A percentile compares a stretch with the other conserved stretches of the same genome.
phyloP scores from a whole-genome alignment of 1,284 basidiomycete species.

The Cryptococcus depauperatus region DNA sequence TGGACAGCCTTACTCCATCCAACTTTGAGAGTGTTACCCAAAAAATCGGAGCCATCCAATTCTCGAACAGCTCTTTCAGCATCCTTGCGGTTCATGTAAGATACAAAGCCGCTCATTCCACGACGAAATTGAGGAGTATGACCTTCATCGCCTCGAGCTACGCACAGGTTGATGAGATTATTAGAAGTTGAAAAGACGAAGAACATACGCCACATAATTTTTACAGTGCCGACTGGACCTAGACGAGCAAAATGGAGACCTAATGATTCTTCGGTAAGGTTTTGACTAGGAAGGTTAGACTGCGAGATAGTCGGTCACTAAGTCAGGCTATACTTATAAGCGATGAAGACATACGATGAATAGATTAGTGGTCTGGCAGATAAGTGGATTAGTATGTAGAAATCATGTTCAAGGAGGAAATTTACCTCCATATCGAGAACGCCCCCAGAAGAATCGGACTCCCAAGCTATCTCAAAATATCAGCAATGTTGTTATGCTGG shows the following conservation, averaged over 20 bases:
- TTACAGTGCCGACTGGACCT: conserved; percentile 53
- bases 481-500: conserved; percentile 11
- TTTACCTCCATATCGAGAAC: conserved; percentile 28
- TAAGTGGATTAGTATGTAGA: neutral
- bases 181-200: conserved; percentile 1
- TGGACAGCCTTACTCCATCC: conserved; percentile 96
- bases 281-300: conserved; percentile 61
- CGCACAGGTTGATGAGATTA: neutral
- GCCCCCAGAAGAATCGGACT: conserved; percentile 11
- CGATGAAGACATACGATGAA: conserved; percentile 62
- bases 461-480: conserved; percentile 19
- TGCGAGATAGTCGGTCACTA: too few species aligned
- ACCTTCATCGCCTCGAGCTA: conserved; percentile 39
- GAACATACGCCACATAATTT: conserved; percentile 90
- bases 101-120: conserved; percentile 86
- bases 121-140: conserved; percentile 56
- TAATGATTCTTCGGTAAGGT: conserved; percentile 71
- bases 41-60: conserved; percentile 87
- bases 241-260: conserved; percentile 72
- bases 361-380: conserved; percentile 73
- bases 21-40: conserved; percentile 69
- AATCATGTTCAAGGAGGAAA: too few species aligned
- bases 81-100: conserved; percentile 84
- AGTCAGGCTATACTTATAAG: too few species aligned
- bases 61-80: conserved; percentile 80